Evolutionary conservation across 306 rosid genomes (phyloP).

Genomic region (Rosa rugosa): DNA sequence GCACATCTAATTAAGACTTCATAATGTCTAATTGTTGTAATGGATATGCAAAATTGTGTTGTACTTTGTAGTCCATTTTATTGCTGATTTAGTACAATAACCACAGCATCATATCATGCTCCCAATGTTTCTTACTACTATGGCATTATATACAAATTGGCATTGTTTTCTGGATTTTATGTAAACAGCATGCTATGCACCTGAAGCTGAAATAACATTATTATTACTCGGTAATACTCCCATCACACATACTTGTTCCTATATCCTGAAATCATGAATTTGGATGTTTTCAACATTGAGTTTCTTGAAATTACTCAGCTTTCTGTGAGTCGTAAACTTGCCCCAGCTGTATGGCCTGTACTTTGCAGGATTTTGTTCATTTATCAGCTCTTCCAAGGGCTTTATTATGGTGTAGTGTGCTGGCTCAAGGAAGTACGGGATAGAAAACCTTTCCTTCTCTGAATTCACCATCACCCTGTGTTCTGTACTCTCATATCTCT

Average conservation of each 20-base stretch:
- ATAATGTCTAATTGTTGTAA: neutral
- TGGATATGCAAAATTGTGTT: neutral
- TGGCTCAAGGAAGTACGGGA: conserved; percentile 54
- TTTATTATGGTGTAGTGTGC: conserved; percentile 45
- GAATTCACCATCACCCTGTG: conserved; percentile 55
- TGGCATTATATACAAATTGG: neutral
- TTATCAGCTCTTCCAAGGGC: conserved; percentile 43
- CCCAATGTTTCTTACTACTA: neutral
- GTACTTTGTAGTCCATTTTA: conserved; percentile 17
- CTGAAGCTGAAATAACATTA: conserved; percentile 1
- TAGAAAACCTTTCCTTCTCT: conserved; percentile 43
- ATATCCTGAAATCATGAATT: conserved; percentile 23
- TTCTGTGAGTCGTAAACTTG: conserved; percentile 40
- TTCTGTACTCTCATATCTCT: conserved; percentile 58
- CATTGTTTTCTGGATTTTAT: neutral
- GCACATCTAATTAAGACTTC: neutral
- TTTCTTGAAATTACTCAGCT: conserved; percentile 18
- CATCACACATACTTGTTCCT: neutral
- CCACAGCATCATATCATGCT: neutral
- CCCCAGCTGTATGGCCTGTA: conserved; percentile 60
- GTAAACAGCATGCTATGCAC: neutral
- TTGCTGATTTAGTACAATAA: conserved; percentile 12
- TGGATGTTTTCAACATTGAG: conserved; percentile 42
- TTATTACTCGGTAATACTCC: neutral
- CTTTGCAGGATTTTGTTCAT: conserved; percentile 43